These are phyloP conservation scores for Pseudocercospora musae DNA, from an alignment of 2,329 filamentous ascomycete genomes.

Conservation along the genomic window DNA sequence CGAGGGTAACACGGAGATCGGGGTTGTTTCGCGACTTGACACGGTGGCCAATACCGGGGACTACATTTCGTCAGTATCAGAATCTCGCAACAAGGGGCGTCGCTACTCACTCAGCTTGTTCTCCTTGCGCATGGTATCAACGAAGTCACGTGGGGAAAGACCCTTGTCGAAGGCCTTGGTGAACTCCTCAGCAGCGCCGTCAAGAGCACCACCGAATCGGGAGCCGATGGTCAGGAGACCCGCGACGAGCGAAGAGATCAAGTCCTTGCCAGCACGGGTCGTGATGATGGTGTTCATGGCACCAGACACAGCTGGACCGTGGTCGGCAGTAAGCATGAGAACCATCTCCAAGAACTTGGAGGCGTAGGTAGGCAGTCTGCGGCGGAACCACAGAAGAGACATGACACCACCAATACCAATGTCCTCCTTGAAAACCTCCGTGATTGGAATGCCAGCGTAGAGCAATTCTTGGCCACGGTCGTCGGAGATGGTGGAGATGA, in stretches of 20 bases:
- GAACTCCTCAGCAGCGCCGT: conserved; percentile 98
- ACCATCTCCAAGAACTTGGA: conserved; percentile 99
- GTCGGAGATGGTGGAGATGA: conserved; percentile 99
- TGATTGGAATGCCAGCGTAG: conserved; percentile 99
- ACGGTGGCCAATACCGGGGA: conserved; percentile 97
- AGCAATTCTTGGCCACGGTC: conserved; percentile 99
- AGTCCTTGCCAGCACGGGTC: conserved; percentile 96
- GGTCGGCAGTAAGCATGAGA: conserved; percentile 98
- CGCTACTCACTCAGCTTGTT: conserved; percentile 84
- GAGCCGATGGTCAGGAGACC: conserved; percentile 98
- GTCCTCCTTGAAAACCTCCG: conserved; percentile 98
- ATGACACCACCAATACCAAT: conserved; percentile 99
- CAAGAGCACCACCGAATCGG: conserved; percentile 95
- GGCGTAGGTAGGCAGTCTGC: conserved; percentile 90
- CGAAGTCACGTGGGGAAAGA: conserved; percentile 96
- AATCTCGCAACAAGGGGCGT: not conserved
- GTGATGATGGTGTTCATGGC: conserved; percentile 99
- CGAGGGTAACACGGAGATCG: conserved; percentile 97
- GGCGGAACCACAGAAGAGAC: conserved; percentile 99
- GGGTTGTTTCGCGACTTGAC: conserved; percentile 99
- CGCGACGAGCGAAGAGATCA: conserved; percentile 91
- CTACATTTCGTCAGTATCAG: conserved; percentile 41
- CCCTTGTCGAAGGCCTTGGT: conserved; percentile 97
- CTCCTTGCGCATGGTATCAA: conserved; percentile 98
- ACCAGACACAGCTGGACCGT: conserved; percentile 97